These are phyloP conservation scores for Nephelium lappaceum DNA, from an alignment of 345 rosid species.

Conservation along the genomic window DNA sequence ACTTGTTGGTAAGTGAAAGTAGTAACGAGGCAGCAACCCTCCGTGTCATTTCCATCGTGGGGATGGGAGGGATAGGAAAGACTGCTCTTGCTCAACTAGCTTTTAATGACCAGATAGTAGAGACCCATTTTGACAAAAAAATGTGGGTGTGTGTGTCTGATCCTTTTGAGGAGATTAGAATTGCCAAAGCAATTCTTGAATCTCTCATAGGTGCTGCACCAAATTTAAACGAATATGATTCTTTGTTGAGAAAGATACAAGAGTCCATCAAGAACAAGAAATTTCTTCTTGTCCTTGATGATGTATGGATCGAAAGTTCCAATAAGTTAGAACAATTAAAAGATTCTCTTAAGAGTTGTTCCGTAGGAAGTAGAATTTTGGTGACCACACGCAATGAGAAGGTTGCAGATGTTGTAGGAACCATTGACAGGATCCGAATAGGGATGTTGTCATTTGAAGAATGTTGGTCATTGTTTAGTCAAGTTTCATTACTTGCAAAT, in stretches of 20 bases:
- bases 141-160: conserved; percentile 13
- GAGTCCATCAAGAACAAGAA: neutral
- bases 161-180: neutral
- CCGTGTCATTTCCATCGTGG: neutral
- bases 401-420: neutral
- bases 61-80: conserved; percentile 13
- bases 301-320: conserved; percentile 14
- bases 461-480: conserved; percentile 14
- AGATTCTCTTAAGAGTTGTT: neutral
- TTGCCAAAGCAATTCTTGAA: conserved; percentile 12
- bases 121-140: neutral
- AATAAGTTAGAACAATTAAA: conserved; percentile 10
- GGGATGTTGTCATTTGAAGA: neutral
- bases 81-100: neutral
- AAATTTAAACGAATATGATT: neutral
- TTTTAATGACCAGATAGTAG: neutral
- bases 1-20: conserved; percentile 5
- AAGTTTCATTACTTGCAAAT: neutral
- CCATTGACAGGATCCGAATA: neutral
- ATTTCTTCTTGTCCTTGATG: conserved; percentile 28
- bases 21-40: neutral
- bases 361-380: neutral
- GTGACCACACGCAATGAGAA: neutral
- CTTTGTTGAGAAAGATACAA: neutral
- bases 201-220: neutral